Percentiles rank a stretch among this genome's conserved stretches.
Conservation (phyloP, 768 basidiomycete species). For the Leccinum arenicola region DNA sequence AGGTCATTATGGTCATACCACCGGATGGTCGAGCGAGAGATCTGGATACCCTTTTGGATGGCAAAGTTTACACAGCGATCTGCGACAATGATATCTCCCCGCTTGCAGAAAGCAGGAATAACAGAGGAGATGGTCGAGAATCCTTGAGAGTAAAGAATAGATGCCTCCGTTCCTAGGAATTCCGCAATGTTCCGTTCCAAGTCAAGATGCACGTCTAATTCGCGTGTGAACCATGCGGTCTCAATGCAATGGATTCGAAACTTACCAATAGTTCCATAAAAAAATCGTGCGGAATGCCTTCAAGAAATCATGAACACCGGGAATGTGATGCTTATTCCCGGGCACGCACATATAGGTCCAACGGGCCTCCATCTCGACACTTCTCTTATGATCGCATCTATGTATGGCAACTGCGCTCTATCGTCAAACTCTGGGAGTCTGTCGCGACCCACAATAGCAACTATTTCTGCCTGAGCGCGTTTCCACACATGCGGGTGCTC, state of each 20-base stretch:
- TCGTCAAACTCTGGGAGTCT: conserved; percentile 5
- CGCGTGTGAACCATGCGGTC: conserved; percentile 5
- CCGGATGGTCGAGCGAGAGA: conserved; percentile 84
- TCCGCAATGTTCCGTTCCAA: conserved; percentile 87
- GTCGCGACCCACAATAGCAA: neutral
- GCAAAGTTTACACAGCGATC: conserved; percentile 96
- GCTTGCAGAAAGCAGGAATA: conserved; percentile 96
- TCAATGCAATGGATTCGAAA: conserved; percentile 7
- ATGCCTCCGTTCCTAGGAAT: conserved; percentile 84
- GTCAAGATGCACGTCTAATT: conserved; percentile 83
- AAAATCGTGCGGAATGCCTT: conserved; percentile 35
- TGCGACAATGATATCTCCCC: conserved; percentile 97
- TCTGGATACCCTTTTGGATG: conserved; percentile 94
- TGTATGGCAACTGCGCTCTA: neutral
- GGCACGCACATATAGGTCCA: neutral
- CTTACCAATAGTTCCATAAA: conserved; percentile 94
- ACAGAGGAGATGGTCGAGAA: conserved; percentile 91
- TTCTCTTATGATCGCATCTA: neutral
- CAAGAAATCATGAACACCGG: neutral
- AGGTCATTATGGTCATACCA: conserved; percentile 98
- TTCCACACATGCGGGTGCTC: neutral
- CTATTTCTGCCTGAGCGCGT: conserved; percentile 1
- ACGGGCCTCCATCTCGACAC: neutral
- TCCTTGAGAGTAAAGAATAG: conserved; percentile 92
- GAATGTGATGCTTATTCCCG: neutral